phyloP scores from a whole-genome alignment of 306 rosid species.

The Acacia confusa region DNA sequence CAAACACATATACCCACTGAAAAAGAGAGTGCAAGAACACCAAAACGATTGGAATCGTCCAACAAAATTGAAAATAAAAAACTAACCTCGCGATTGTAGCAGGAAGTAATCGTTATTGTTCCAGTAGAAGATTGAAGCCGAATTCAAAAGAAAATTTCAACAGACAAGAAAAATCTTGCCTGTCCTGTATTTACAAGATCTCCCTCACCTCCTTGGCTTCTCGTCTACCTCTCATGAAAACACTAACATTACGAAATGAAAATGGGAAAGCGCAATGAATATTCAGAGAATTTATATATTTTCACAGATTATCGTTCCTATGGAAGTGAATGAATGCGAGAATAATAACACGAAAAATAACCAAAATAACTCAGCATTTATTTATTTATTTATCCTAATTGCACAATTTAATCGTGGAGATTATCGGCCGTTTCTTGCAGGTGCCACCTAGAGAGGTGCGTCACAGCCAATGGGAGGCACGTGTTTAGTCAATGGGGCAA shows the following conservation, averaged over 20 bases:
- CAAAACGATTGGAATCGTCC: neutral
- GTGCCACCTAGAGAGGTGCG: neutral
- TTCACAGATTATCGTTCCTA: slow-evolving; percentile 5
- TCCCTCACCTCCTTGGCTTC: slow-evolving; percentile 23
- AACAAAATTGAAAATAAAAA: slow-evolving; percentile 17
- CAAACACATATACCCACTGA: neutral
- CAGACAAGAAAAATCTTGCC: slow-evolving; percentile 41
- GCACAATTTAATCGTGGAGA: slow-evolving; percentile 48
- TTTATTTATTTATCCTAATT: neutral
- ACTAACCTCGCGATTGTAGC: slow-evolving; percentile 47
- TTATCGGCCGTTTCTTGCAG: slow-evolving; percentile 29
- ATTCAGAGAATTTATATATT: slow-evolving; percentile 33
- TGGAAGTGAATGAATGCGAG: slow-evolving; percentile 1
- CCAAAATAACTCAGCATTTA: neutral
- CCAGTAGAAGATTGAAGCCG: slow-evolving; percentile 34
- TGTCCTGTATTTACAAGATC: slow-evolving; percentile 50
- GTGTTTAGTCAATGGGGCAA: slow-evolving; percentile 16
- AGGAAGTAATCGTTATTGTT: slow-evolving; percentile 30
- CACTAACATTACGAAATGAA: slow-evolving; percentile 19
- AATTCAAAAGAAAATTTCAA: slow-evolving; percentile 26
- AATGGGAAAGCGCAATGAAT: slow-evolving; percentile 38
- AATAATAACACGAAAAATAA: neutral
- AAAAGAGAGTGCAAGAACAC: neutral
- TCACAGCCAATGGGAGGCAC: slow-evolving; percentile 37
- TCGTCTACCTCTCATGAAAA: slow-evolving; percentile 26